Conservation (phyloP, 2,329 filamentous ascomycete genomes). For the Fusarium kyushuense region DNA sequence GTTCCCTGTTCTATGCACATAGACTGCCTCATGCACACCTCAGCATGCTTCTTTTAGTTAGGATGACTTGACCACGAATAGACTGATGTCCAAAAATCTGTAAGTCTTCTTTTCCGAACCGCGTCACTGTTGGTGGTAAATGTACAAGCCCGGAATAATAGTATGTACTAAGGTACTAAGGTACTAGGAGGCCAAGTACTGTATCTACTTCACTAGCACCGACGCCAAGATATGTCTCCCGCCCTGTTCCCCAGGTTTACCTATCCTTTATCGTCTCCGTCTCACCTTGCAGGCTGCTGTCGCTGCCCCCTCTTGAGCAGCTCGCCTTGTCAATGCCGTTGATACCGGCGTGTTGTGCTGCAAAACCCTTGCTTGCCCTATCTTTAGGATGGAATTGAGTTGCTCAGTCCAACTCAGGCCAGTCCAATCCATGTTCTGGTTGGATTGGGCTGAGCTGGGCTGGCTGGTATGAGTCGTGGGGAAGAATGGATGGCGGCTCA, state of each 20-base stretch:
- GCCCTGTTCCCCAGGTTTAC: constrained; percentile 48
- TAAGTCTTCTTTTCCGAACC: constrained; percentile 1
- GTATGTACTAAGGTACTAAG: neutral
- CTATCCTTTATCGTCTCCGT: constrained; percentile 35
- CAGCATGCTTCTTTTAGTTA: constrained; percentile 13
- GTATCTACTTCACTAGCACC: constrained; percentile 45
- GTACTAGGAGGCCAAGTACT: neutral
- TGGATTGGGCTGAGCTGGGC: constrained; percentile 19
- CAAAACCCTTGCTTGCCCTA: constrained; percentile 38
- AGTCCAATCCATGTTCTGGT: constrained; percentile 14
- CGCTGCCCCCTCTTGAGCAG: constrained; percentile 9
- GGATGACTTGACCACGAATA: constrained; percentile 4
- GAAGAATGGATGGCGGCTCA: constrained; percentile 22
- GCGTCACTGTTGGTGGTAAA: neutral
- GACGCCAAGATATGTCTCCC: constrained; percentile 43
- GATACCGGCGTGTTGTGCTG: constrained; percentile 25
- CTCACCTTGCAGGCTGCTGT: constrained; percentile 36
- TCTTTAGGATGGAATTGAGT: constrained; percentile 28
- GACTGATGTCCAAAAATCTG: neutral
- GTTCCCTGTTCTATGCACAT: neutral
- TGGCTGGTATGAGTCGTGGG: constrained; percentile 22
- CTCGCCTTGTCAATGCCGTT: constrained; percentile 41
- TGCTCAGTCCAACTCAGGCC: constrained; percentile 5
- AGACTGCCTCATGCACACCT: constrained; percentile 30
- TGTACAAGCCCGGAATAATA: neutral